These are phyloP conservation scores for Leccinum boreale DNA, from an alignment of 768 basidiomycete species.

Conservation along the genomic window DNA sequence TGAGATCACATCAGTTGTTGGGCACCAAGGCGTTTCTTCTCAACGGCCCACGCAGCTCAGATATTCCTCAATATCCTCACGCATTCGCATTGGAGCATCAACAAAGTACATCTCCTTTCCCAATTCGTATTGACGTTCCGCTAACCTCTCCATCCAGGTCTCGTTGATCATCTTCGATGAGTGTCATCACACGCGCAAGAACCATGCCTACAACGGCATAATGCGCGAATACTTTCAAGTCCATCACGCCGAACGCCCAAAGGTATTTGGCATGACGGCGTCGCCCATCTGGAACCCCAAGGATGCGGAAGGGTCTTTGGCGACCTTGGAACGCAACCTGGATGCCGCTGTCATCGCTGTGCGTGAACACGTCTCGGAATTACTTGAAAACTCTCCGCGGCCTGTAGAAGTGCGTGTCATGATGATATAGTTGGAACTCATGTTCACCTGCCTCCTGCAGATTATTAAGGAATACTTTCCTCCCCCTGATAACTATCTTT, in stretches of 20 bases:
- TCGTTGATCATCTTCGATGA: slow-evolving; percentile 57
- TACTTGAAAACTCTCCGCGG: slow-evolving; percentile 56
- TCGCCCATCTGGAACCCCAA: slow-evolving; percentile 83
- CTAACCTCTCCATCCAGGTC: slow-evolving; percentile 35
- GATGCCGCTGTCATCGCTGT: slow-evolving; percentile 77
- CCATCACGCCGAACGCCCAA: slow-evolving; percentile 50
- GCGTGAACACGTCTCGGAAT: slow-evolving; percentile 62
- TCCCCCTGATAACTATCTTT: slow-evolving; percentile 52
- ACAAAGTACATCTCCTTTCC: slow-evolving; percentile 39
- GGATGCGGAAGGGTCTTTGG: slow-evolving; percentile 60
- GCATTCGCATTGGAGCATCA: slow-evolving; percentile 78
- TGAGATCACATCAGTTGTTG: slow-evolving; percentile 29
- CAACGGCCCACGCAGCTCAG: slow-evolving; percentile 50
- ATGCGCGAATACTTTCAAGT: slow-evolving; percentile 55
- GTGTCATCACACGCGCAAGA: slow-evolving; percentile 55
- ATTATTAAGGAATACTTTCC: slow-evolving; percentile 53
- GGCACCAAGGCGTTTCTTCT: background rate
- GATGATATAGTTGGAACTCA: background rate
- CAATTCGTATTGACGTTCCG: background rate
- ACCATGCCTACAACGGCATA: slow-evolving; percentile 55
- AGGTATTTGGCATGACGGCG: slow-evolving; percentile 92
- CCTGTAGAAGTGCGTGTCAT: slow-evolving; percentile 56
- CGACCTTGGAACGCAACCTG: slow-evolving; percentile 63
- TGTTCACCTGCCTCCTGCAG: slow-evolving; percentile 33
- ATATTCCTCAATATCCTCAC: slow-evolving; percentile 78